These are phyloP conservation scores for Chlamydomonas reinhardtii DNA, from an alignment of 163 green algal genomes.

Conservation along the genomic window DNA sequence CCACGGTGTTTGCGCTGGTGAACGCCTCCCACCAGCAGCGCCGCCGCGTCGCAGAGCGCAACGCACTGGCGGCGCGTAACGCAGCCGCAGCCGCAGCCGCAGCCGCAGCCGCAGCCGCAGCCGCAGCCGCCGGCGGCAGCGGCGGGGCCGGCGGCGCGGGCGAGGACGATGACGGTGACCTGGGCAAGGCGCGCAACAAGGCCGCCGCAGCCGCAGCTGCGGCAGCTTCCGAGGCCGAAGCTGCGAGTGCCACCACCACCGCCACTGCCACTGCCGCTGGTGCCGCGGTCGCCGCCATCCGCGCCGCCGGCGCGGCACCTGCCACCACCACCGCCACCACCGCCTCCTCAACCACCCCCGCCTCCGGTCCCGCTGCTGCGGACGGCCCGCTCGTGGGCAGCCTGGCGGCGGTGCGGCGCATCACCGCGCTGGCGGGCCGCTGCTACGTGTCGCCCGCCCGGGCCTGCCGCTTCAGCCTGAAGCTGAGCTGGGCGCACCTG, in stretches of 20 bases:
- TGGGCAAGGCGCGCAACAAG: no score
- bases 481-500: constrained; percentile 24
- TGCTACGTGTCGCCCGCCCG: constrained; percentile 18
- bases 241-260: no score
- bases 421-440: neutral
- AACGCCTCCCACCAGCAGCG: constrained; percentile 27
- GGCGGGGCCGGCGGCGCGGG: neutral
- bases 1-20: neutral
- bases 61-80: neutral
- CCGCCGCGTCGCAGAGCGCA: neutral
- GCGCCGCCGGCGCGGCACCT: no score
- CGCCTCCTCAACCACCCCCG: neutral
- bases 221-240: no score
- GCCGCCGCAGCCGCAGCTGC: neutral
- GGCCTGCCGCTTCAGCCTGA: constrained; percentile 18
- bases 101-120: neutral
- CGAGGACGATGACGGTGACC: neutral
- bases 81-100: neutral
- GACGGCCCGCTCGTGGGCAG: neutral
- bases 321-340: neutral
- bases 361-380: neutral
- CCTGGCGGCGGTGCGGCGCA: neutral
- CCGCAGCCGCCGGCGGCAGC: neutral
- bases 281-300: no score
- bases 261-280: no score